These are phyloP conservation scores for Luzula sylvatica DNA, from an alignment of 176 grass and related monocot species.

Conservation along the genomic window DNA sequence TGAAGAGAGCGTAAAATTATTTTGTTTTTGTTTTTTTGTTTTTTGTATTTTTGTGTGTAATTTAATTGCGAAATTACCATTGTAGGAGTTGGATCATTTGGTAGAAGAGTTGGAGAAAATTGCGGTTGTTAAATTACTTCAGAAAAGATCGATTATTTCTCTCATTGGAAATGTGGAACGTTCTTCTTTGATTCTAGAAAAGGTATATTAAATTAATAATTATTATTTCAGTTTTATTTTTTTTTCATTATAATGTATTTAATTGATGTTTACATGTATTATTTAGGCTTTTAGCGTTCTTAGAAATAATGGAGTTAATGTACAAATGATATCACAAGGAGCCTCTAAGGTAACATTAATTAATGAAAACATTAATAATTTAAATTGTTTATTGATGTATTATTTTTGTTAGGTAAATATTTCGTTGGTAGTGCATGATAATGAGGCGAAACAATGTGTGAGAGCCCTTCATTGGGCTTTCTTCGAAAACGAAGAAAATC, in stretches of 20 bases:
- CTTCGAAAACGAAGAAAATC: conserved; percentile 36
- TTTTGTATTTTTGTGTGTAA: background rate
- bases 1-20: conserved; percentile 44
- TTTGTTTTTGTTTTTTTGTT: background rate
- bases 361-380: background rate
- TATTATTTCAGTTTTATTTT: background rate
- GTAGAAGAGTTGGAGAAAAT: conserved; percentile 94
- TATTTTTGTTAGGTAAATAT: conserved; percentile 62
- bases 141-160: conserved; percentile 78
- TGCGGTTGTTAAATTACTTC: conserved; percentile 77
- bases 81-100: conserved; percentile 79
- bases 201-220: conserved; percentile 21
- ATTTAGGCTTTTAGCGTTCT: conserved; percentile 69
- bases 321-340: conserved; percentile 97
- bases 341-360: conserved; percentile 63
- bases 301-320: conserved; percentile 66
- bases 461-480: conserved; percentile 58
- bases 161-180: conserved; percentile 71
- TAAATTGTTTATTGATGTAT: background rate
- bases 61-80: conserved; percentile 4
- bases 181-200: conserved; percentile 73
- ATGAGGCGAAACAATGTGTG: conserved; percentile 52
- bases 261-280: conserved; percentile 15
- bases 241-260: background rate
- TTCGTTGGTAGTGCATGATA: conserved; percentile 86